These are phyloP conservation scores for Neurospora hispaniola DNA, from an alignment of 495 filamentous ascomycete genomes.

Conservation along the genomic window DNA sequence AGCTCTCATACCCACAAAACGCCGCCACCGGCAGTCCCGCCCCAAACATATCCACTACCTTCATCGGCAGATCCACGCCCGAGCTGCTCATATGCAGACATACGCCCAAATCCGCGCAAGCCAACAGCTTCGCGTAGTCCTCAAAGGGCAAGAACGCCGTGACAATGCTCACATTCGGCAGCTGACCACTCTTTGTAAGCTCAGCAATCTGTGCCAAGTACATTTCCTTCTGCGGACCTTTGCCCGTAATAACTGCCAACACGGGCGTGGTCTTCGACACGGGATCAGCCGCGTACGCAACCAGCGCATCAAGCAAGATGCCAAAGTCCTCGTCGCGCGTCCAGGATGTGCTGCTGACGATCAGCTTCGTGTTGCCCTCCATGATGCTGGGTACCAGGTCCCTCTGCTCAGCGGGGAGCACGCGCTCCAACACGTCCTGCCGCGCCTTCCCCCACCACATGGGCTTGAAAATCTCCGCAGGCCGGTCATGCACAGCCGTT, in stretches of 20 bases:
- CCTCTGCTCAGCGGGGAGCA: slow-evolving; percentile 42
- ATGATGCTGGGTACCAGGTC: slow-evolving; percentile 46
- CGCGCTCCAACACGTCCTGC: slow-evolving; percentile 44
- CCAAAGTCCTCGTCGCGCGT: slow-evolving; percentile 94
- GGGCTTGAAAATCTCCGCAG: slow-evolving; percentile 69
- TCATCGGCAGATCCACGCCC: slow-evolving; percentile 96
- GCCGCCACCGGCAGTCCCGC: slow-evolving; percentile 84
- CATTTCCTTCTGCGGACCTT: slow-evolving; percentile 69
- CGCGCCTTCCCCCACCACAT: slow-evolving; percentile 41
- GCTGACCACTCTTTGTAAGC: slow-evolving; percentile 46
- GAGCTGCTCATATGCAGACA: slow-evolving; percentile 87
- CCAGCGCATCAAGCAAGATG: slow-evolving; percentile 74
- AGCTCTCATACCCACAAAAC: slow-evolving; percentile 72
- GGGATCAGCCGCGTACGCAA: slow-evolving; percentile 44
- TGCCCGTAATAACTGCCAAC: slow-evolving; percentile 84
- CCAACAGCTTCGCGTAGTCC: slow-evolving; percentile 83
- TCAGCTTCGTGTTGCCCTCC: slow-evolving; percentile 45
- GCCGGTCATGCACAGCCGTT: slow-evolving; percentile 74
- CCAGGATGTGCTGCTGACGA: slow-evolving; percentile 93
- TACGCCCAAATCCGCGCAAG: slow-evolving; percentile 78
- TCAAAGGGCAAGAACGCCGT: slow-evolving; percentile 74
- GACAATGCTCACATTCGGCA: slow-evolving; percentile 56
- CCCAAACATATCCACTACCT: slow-evolving; percentile 98
- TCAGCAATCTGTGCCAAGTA: slow-evolving; percentile 56
- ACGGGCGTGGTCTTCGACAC: slow-evolving; percentile 21